phyloP scores from a whole-genome alignment of 202 grass and related monocot genomes.

The Sporobolus alterniflorus region DNA sequence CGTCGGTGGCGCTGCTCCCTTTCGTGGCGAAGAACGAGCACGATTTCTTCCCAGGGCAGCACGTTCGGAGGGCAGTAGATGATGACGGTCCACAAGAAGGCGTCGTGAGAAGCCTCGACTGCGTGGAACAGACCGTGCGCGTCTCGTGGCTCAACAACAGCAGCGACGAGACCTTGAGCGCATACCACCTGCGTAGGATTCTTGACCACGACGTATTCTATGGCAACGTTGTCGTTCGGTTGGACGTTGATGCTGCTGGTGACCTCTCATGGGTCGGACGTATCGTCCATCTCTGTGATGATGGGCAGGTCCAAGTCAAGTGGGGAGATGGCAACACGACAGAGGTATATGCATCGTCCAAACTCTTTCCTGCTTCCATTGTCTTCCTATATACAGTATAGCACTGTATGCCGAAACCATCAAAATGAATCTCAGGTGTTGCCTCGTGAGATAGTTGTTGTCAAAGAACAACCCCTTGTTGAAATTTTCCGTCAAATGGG shows the following conservation, averaged over 20 bases:
- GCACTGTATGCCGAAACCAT: too few species aligned
- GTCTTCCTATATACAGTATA: too few species aligned
- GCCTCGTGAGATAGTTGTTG: background rate
- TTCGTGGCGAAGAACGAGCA: background rate
- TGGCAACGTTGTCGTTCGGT: background rate
- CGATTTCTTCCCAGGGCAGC: conserved; percentile 5
- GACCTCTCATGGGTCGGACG: conserved; percentile 37
- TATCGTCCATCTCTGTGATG: background rate
- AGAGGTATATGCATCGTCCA: too few species aligned
- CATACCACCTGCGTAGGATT: background rate
- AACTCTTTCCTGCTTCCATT: too few species aligned
- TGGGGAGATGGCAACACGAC: conserved; percentile 9
- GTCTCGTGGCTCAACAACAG: conserved; percentile 15
- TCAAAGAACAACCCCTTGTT: background rate
- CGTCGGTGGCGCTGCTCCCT: background rate
- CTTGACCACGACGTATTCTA: background rate
- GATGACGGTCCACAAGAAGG: background rate
- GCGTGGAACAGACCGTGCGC: background rate
- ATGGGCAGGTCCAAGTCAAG: background rate
- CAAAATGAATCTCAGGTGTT: too few species aligned
- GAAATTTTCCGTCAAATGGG: background rate
- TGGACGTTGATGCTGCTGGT: too few species aligned
- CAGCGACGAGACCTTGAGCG: background rate
- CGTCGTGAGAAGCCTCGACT: background rate
- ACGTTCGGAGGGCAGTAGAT: background rate